Evolutionary conservation across 2,329 filamentous ascomycete genomes (phyloP), one percentile per base, ranked within the genome.

Genomic region (Aureobasidium sp.): DNA sequence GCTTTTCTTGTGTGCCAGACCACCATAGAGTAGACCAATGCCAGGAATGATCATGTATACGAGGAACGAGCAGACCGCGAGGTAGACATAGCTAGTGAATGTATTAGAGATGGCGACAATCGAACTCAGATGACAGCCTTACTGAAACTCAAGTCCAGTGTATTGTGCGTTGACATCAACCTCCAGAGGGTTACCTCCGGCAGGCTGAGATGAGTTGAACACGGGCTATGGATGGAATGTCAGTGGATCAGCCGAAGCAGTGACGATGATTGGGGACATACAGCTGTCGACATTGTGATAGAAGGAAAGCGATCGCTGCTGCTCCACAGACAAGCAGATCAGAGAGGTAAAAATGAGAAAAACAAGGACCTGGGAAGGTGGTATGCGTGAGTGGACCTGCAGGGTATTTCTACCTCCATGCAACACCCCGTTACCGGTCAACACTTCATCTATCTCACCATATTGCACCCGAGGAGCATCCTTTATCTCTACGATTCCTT

Each of bases 31-130:
- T 8, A 88, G 77, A 52, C 84, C 85, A 66, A 88, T 84, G 22
- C 84, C 85, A 0, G 85, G 85, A 62, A 87, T 85, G 69, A 88
- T 88, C 56, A 87, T 72, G 80, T 83, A 87, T 60, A 87, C 84
- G 60, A 87, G 77, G 71, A 82, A 84, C 15, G 75, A 77, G 70
- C 83, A 85, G 67, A 84, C 76, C 61, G 83, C 71, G 52, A 84
- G 77, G 68, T 85, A 87, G 42, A 79, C 78, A 70, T 86, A 86
- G 68, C 57, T 60, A 14, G 31, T 17, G 5, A 3, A 2, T 14
- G 27, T 14, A 15, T 60, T 14, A 51, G 45, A 15, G 57, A 34
- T 41, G 11, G 14, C n/a, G 17, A 25, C 9, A n/a, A 14, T 7
- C 12, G 45, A 1, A 22, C 14, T 5, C 2, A 11, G 5, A 27